These are phyloP conservation scores for Williopsis jadinii DNA, from an alignment of 1,139 yeast genomes.

Conservation along the genomic window DNA sequence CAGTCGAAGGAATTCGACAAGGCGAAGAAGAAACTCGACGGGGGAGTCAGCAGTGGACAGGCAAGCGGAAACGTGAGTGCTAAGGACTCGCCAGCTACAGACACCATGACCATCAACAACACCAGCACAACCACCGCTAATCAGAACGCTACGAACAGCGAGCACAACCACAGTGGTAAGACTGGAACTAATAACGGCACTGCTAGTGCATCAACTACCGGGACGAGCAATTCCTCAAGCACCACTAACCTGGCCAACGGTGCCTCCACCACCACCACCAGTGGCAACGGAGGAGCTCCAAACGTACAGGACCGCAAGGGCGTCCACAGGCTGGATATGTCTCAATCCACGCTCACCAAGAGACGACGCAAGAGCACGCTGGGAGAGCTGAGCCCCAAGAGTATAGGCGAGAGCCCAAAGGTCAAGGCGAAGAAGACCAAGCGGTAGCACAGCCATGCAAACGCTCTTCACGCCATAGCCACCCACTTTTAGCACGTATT, in stretches of 20 bases:
- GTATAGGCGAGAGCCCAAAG: slow-evolving; percentile 13
- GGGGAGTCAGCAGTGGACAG: background rate
- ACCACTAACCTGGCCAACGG: background rate
- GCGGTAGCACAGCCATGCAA: background rate
- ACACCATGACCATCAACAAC: slow-evolving; percentile 7
- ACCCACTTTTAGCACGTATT: no score
- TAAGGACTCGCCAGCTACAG: background rate
- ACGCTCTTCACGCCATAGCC: no score
- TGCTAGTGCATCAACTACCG: slow-evolving; percentile 2
- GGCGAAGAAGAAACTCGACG: background rate
- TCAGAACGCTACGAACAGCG: slow-evolving; percentile 2
- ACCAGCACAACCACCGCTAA: slow-evolving; percentile 3
- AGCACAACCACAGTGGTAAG: slow-evolving; percentile 2
- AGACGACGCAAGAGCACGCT: slow-evolving; percentile 26
- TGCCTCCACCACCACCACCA: background rate
- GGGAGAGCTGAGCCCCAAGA: slow-evolving; percentile 20
- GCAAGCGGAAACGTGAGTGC: background rate
- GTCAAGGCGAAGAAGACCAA: background rate
- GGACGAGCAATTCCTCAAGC: background rate
- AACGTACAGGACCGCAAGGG: background rate
- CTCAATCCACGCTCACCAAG: slow-evolving; percentile 27
- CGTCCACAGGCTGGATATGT: slow-evolving; percentile 19
- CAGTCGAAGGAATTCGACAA: slow-evolving; percentile 2
- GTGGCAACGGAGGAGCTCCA: background rate
- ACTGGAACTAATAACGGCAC: slow-evolving; percentile 2